Evolutionary conservation across 1,284 basidiomycete species (phyloP).

Genomic region (Leccinum subrobustum): DNA sequence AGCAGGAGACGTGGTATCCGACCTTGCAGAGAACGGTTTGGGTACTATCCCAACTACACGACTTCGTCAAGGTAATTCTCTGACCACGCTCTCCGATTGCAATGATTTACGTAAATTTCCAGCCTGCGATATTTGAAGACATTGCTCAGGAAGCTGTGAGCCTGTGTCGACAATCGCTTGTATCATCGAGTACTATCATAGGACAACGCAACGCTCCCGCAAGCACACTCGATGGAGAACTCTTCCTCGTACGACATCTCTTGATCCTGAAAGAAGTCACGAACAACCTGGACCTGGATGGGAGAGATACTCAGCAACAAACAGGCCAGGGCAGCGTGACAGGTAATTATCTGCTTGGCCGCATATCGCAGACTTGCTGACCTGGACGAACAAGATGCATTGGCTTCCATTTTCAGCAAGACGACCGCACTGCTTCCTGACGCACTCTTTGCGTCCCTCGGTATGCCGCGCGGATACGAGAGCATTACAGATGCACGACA

Average conservation of each 20-base stretch:
- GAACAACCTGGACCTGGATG: constrained; percentile 67
- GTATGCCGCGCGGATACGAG: constrained; percentile 55
- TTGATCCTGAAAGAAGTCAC: constrained; percentile 89
- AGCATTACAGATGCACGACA: constrained; percentile 62
- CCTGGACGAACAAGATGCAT: constrained; percentile 56
- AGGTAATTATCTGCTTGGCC: constrained; percentile 36
- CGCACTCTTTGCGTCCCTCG: constrained; percentile 64
- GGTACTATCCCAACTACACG: constrained; percentile 84
- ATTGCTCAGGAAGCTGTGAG: constrained; percentile 88
- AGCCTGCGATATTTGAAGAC: constrained; percentile 92
- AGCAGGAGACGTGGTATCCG: constrained; percentile 87
- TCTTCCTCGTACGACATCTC: constrained; percentile 90
- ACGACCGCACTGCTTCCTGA: constrained; percentile 73
- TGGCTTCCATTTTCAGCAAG: constrained; percentile 69
- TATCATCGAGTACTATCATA: constrained; percentile 66
- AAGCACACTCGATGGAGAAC: constrained; percentile 62
- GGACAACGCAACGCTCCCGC: constrained; percentile 46
- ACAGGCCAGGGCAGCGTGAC: constrained; percentile 50
- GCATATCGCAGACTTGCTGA: constrained; percentile 5
- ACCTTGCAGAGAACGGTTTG: constrained; percentile 82
- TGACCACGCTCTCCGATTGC: not conserved
- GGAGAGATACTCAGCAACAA: constrained; percentile 38
- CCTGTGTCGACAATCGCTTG: constrained; percentile 77
- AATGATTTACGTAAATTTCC: constrained; percentile 4
- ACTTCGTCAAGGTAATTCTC: constrained; percentile 80